A percentile compares a stretch with the other conserved stretches of the same genome.
These are phyloP conservation scores for Thelonectria discophora DNA, from an alignment of 2,329 filamentous ascomycete species.

Conservation along the genomic window DNA sequence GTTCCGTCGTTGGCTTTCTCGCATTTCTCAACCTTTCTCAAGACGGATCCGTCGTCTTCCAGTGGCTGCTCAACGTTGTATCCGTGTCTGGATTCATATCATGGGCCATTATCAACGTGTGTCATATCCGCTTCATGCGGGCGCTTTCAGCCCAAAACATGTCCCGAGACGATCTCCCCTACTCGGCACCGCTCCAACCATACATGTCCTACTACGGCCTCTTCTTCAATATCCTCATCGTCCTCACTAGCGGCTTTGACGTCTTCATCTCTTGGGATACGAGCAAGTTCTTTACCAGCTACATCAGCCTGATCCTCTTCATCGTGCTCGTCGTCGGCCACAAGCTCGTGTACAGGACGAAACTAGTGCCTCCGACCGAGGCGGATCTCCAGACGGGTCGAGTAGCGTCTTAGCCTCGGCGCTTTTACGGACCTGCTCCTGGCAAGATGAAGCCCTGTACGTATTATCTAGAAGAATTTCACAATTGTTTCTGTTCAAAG, in stretches of 20 bases:
- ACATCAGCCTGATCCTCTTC: conserved; percentile 72
- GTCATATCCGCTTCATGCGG: conserved; percentile 71
- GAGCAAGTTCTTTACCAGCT: conserved; percentile 69
- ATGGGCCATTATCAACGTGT: conserved; percentile 72
- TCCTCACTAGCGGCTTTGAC: conserved; percentile 74
- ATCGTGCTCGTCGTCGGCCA: conserved; percentile 66
- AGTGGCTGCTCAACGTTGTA: conserved; percentile 77
- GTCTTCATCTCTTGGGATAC: conserved; percentile 71
- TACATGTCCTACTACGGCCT: conserved; percentile 72
- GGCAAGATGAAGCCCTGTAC: neutral
- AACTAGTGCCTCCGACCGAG: conserved; percentile 47
- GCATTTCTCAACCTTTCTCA: conserved; percentile 73
- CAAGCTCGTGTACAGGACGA: conserved; percentile 59
- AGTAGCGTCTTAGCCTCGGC: conserved; percentile 7
- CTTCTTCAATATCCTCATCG: conserved; percentile 70
- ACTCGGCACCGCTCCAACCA: conserved; percentile 68
- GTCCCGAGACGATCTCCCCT: conserved; percentile 66
- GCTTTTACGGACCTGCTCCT: neutral
- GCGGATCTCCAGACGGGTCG: conserved; percentile 47
- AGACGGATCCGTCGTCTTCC: conserved; percentile 68
- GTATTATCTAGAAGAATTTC: neutral
- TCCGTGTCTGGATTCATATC: conserved; percentile 75
- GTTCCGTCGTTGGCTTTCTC: conserved; percentile 67
- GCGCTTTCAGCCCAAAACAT: conserved; percentile 65
- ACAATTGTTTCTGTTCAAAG: neutral